A percentile compares a stretch with the other conserved stretches of the same genome.
phyloP scores from a whole-genome alignment of 441 rosid genomes.

The Sinapis alba region DNA sequence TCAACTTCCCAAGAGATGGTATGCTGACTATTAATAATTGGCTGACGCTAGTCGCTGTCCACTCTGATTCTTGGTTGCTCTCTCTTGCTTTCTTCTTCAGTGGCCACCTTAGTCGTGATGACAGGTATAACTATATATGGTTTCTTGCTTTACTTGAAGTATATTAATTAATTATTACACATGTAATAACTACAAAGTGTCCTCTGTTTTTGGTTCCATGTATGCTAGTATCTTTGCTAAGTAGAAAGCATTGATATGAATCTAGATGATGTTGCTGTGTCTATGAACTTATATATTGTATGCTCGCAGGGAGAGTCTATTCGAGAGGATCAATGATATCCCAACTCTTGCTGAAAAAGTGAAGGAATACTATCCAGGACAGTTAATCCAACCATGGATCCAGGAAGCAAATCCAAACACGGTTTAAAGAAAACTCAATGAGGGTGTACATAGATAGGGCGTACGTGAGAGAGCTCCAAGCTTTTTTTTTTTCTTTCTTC shows the following conservation, averaged over 20 bases:
- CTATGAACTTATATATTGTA: not conserved
- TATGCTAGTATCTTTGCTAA: too few species aligned
- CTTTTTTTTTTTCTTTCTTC: too few species aligned
- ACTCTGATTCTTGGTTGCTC: not conserved
- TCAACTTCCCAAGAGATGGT: not conserved
- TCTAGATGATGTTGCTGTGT: not conserved
- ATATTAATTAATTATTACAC: too few species aligned
- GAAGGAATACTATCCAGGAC: not conserved
- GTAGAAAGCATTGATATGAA: too few species aligned
- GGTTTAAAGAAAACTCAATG: not conserved
- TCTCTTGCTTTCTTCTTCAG: not conserved
- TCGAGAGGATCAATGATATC: not conserved
- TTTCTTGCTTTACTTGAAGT: not conserved
- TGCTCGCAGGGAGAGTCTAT: not conserved
- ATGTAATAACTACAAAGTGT: too few species aligned
- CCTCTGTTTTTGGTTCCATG: too few species aligned
- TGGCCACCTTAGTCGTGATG: not conserved
- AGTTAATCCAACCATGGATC: not conserved
- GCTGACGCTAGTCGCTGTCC: not conserved
- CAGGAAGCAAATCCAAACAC: not conserved
- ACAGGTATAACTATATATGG: not conserved
- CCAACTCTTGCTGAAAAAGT: not conserved
- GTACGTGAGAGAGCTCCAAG: not conserved
- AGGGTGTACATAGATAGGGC: not conserved
- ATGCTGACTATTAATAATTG: not conserved